These are phyloP conservation scores for Paramecium octaurelia DNA, from an alignment of 73 alveolate species.

Conservation along the genomic window DNA sequence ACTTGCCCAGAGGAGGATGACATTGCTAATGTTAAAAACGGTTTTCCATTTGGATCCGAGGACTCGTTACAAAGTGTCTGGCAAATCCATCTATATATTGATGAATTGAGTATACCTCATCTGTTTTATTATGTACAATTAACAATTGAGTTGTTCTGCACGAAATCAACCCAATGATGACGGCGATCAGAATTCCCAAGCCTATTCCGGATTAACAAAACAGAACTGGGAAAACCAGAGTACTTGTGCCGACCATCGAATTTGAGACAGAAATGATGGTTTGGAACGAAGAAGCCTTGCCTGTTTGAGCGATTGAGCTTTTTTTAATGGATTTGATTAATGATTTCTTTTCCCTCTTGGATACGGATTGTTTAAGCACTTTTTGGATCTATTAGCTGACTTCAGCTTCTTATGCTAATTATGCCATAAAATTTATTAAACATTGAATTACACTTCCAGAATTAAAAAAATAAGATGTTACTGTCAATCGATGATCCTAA, in stretches of 20 bases:
- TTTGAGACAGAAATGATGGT: neutral
- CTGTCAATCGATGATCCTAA: neutral
- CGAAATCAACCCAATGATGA: neutral
- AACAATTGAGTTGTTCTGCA: slow-evolving; percentile 12
- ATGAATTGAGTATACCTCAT: neutral
- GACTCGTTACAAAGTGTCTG: neutral
- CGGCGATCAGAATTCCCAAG: neutral
- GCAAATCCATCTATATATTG: neutral
- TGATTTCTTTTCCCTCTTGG: neutral
- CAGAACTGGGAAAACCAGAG: slow-evolving; percentile 20
- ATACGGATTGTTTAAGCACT: neutral
- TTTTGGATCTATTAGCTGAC: neutral
- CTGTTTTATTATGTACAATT: neutral
- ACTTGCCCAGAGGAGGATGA: neutral
- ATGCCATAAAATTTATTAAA: neutral
- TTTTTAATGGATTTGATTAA: neutral
- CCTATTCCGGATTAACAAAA: neutral
- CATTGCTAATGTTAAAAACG: neutral
- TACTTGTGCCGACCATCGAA: slow-evolving; percentile 27
- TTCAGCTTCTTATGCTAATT: neutral
- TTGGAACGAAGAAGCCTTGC: neutral
- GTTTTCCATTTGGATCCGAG: neutral
- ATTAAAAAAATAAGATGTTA: neutral
- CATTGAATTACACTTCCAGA: neutral
- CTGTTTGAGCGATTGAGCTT: neutral